A percentile compares a stretch with the other conserved stretches of the same genome.
phyloP scores from a whole-genome alignment of 164 flowering plant species.

The Liriodendron chinense region DNA sequence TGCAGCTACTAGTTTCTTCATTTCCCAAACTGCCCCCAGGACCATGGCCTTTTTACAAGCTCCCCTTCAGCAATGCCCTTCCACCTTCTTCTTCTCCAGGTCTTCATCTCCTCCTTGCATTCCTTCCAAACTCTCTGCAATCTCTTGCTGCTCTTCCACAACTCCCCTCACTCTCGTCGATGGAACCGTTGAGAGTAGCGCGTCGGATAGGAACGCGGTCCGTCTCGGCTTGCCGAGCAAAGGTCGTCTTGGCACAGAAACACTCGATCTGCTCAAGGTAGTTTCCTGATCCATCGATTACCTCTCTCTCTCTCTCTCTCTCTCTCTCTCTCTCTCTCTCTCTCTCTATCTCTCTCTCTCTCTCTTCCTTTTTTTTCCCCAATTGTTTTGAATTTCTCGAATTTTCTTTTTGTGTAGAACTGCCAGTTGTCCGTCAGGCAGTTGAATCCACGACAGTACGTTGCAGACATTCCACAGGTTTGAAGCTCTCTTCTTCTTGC shows the following conservation, averaged over 20 bases:
- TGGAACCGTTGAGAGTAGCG: not conserved
- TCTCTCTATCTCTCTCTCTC: not conserved
- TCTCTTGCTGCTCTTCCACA: not conserved
- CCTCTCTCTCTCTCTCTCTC: not conserved
- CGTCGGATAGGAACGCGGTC: slow-evolving; percentile 45
- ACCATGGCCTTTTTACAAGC: slow-evolving; percentile 4
- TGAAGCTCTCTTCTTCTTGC: not conserved
- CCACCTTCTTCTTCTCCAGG: not conserved
- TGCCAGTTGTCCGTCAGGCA: slow-evolving; percentile 90
- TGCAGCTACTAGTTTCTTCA: not conserved
- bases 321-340: not conserved
- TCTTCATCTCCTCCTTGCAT: not conserved
- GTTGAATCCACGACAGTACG: slow-evolving; percentile 92
- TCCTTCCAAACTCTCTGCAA: not conserved
- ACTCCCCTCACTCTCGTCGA: not conserved
- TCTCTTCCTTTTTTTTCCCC: not conserved
- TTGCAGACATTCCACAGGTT: slow-evolving; percentile 92
- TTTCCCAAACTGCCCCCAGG: not conserved
- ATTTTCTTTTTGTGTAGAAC: slow-evolving; percentile 43
- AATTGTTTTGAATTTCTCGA: not conserved
- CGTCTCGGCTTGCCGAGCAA: slow-evolving; percentile 94
- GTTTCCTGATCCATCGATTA: not conserved
- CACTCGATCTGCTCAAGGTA: slow-evolving; percentile 90
- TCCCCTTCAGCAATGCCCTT: not conserved
- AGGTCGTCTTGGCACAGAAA: slow-evolving; percentile 85